Conservation (phyloP, 2,329 filamentous ascomycete species). For the Penicillium sp. region DNA sequence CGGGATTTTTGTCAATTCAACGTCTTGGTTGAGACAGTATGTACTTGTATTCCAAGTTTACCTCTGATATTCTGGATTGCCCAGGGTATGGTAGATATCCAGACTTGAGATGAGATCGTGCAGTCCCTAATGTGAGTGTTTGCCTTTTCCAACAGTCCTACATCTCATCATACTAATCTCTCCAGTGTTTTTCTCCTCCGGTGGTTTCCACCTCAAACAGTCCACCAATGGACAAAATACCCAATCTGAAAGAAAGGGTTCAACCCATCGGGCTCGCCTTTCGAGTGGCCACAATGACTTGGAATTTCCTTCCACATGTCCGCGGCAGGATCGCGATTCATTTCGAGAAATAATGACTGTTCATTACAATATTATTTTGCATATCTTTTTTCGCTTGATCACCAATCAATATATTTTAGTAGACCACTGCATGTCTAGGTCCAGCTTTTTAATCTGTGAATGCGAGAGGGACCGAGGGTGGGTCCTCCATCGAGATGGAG, state of each 20-base stretch:
- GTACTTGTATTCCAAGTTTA: not conserved
- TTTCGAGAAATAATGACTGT: conserved; percentile 40
- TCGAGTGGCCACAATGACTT: not conserved
- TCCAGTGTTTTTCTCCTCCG: not conserved
- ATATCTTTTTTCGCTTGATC: too few species aligned
- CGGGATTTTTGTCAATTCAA: conserved; percentile 1
- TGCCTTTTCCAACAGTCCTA: too few species aligned
- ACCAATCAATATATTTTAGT: too few species aligned
- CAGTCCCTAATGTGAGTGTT: too few species aligned
- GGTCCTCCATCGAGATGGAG: too few species aligned
- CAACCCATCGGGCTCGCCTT: not conserved
- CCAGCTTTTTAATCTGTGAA: too few species aligned
- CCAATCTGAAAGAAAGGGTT: not conserved
- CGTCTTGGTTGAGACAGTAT: not conserved
- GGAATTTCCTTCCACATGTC: not conserved
- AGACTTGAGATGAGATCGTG: not conserved
- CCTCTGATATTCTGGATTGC: not conserved
- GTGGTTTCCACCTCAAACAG: not conserved
- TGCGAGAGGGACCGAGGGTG: too few species aligned
- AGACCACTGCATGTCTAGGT: too few species aligned
- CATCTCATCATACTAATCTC: too few species aligned
- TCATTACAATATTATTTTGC: not conserved
- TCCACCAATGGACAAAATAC: not conserved
- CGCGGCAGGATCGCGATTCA: conserved; percentile 21
- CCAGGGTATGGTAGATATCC: not conserved